Evolutionary conservation across 768 basidiomycete species (phyloP).

Genomic region (Rhodotorula graminis): DNA sequence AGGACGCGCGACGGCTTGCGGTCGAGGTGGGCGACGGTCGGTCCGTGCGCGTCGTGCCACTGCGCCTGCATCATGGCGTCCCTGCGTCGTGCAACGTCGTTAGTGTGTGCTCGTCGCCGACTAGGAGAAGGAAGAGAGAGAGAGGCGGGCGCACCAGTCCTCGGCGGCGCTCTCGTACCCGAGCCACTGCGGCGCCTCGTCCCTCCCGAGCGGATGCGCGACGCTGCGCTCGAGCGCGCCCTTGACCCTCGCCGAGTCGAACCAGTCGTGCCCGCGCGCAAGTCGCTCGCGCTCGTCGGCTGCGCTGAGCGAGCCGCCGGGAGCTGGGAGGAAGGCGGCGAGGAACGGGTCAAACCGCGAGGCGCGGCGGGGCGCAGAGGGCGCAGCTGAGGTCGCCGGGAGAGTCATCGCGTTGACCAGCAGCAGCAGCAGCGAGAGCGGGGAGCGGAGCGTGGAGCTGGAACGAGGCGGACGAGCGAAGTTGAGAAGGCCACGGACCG

Average conservation of each 20-base stretch:
- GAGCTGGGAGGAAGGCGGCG: background rate
- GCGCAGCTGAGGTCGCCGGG: no score
- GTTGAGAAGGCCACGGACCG: no score
- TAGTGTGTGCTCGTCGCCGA: background rate
- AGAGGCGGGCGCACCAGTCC: background rate
- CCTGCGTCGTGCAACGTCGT: background rate
- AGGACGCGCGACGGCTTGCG: background rate
- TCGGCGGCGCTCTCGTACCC: background rate
- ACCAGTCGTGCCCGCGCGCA: background rate
- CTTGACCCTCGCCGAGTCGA: background rate
- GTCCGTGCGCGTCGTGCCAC: background rate
- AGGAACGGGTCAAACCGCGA: conserved; percentile 1
- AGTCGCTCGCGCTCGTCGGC: background rate
- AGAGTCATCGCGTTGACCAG: background rate
- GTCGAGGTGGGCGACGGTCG: background rate
- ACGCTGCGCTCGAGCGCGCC: background rate
- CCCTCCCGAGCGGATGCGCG: background rate
- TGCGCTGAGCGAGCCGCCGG: no score
- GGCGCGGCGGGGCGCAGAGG: background rate
- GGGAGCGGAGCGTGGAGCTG: no score
- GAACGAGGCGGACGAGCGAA: no score
- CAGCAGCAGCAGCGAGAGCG: no score
- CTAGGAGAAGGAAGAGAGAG: no score
- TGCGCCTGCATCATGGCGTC: background rate
- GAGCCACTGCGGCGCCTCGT: background rate